phyloP scores from a whole-genome alignment of 164 flowering plant species.

The Piper betle region DNA sequence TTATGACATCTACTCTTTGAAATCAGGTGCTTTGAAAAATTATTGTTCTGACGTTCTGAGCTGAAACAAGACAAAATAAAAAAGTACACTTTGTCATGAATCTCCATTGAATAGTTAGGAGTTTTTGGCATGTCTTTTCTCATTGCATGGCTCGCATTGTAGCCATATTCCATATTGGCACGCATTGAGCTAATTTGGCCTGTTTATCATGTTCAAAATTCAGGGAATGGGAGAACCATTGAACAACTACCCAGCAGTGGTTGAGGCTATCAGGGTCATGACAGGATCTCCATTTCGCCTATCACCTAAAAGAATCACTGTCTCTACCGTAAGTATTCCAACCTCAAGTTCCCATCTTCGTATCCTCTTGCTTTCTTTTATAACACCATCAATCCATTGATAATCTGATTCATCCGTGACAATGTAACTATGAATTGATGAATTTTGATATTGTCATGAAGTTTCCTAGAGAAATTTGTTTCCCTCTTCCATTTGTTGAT shows the following conservation, averaged over 20 bases:
- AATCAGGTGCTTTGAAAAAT: too few relatives aligned
- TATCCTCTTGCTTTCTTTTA: background rate
- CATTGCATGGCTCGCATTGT: too few relatives aligned
- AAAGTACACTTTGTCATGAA: too few relatives aligned
- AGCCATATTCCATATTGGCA: background rate
- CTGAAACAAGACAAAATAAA: too few relatives aligned
- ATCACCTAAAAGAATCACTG: constrained; percentile 76
- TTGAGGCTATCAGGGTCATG: constrained; percentile 74
- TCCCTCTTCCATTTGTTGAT: too few relatives aligned
- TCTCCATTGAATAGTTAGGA: too few relatives aligned
- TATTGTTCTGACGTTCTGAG: too few relatives aligned
- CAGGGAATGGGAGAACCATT: constrained; percentile 99
- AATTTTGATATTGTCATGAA: too few relatives aligned
- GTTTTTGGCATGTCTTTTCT: too few relatives aligned
- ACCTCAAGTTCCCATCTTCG: background rate
- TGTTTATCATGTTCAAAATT: constrained; percentile 8
- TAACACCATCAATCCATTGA: background rate
- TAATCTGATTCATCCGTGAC: background rate
- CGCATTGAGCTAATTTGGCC: background rate
- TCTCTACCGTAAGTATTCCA: constrained; percentile 66
- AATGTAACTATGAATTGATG: too few relatives aligned
- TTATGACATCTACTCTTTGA: too few relatives aligned
- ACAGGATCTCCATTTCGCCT: constrained; percentile 63
- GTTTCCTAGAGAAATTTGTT: too few relatives aligned
- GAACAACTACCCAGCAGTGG: constrained; percentile 71